These are phyloP conservation scores for Tolypocladium amazonense DNA, from an alignment of 2,329 filamentous ascomycete genomes.

Conservation along the genomic window DNA sequence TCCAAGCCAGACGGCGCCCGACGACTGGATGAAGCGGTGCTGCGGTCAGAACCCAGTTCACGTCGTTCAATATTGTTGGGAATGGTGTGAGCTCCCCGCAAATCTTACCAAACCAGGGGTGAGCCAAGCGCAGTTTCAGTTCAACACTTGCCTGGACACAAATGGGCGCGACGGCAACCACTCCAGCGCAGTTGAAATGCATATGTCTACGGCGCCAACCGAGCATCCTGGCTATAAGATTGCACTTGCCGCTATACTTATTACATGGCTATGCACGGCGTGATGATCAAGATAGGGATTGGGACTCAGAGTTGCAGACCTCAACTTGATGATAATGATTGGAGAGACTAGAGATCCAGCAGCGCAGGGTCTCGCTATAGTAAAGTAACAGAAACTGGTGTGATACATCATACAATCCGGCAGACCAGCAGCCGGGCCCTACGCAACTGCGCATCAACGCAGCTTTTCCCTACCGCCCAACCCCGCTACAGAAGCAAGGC, in stretches of 20 bases:
- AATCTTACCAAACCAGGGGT: not conserved
- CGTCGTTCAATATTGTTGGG: not conserved
- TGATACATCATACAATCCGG: not conserved
- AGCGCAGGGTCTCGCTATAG: not conserved
- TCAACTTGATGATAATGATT: not conserved
- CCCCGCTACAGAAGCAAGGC: slow-evolving; percentile 8
- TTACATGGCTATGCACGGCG: not conserved
- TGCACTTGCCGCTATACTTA: not conserved
- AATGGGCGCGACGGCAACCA: not conserved
- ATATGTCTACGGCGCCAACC: not conserved
- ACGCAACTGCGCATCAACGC: not conserved
- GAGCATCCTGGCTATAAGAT: not conserved
- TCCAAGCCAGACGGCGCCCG: not conserved
- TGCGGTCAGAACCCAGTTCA: not conserved
- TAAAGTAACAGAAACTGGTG: not conserved
- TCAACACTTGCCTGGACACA: not conserved
- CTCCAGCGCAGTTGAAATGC: not conserved
- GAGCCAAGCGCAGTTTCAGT: not conserved
- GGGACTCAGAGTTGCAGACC: not conserved
- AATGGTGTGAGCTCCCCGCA: not conserved
- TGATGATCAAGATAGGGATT: no score
- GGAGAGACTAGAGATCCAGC: not conserved
- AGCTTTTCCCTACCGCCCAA: not conserved
- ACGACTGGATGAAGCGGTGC: not conserved
- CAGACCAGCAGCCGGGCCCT: not conserved